Evolutionary conservation across 139 green algal genomes (phyloP).

Genomic region (Chlamydomonas sp.): DNA sequence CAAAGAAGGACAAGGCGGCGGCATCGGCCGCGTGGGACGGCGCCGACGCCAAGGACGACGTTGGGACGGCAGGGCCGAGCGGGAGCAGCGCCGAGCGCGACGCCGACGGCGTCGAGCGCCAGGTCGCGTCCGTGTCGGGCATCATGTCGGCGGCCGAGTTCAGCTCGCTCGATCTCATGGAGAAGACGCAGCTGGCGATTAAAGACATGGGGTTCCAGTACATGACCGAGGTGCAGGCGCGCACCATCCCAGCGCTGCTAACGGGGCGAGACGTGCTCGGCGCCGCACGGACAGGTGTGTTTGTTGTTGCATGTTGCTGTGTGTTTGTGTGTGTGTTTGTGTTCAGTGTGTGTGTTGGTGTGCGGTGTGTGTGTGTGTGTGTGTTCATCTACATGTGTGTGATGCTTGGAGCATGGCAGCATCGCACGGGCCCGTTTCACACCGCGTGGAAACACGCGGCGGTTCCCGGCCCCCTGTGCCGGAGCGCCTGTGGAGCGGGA

Average conservation of each 20-base stretch:
- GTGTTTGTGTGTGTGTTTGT: too few species aligned
- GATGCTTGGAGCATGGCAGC: too few species aligned
- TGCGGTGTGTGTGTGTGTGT: too few species aligned
- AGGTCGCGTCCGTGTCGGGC: conserved; percentile 42
- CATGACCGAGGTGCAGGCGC: conserved; percentile 95
- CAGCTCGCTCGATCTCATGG: conserved; percentile 56
- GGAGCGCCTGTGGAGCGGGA: too few species aligned
- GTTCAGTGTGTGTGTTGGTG: too few species aligned
- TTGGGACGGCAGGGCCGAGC: neutral
- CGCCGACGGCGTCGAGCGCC: conserved; percentile 30
- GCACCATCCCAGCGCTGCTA: conserved; percentile 86
- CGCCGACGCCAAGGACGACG: conserved; percentile 6
- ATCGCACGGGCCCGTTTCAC: too few species aligned
- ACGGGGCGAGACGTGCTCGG: conserved; percentile 87
- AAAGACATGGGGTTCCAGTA: conserved; percentile 69
- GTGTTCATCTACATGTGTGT: too few species aligned
- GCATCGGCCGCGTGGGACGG: too few species aligned
- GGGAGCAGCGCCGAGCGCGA: neutral
- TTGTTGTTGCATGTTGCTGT: too few species aligned
- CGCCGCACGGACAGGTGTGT: conserved; percentile 78
- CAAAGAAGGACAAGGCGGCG: conserved; percentile 6
- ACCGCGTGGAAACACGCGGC: too few species aligned
- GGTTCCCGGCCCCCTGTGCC: too few species aligned
- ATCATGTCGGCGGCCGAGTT: conserved; percentile 76
- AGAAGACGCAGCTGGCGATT: conserved; percentile 50